These are phyloP conservation scores for Circinella minor DNA, from an alignment of 371 early-diverging fungal genomes.

Conservation along the genomic window DNA sequence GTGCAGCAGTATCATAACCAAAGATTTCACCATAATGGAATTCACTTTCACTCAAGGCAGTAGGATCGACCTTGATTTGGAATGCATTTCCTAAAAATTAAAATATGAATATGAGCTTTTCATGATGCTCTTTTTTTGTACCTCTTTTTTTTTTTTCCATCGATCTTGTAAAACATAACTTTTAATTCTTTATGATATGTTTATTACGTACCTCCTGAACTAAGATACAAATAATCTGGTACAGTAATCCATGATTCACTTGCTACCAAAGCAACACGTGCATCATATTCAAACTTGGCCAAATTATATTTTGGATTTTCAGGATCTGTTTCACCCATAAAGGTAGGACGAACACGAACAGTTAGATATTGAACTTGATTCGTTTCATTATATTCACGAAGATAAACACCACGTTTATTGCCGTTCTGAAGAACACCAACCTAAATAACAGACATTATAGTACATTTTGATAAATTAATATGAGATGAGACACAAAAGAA, in stretches of 20 bases:
- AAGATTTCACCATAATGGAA: constrained; percentile 82
- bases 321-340: constrained; percentile 72
- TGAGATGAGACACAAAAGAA: background rate
- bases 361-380: constrained; percentile 61
- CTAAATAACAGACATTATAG: constrained; percentile 13
- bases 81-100: constrained; percentile 61
- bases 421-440: constrained; percentile 37
- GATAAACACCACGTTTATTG: constrained; percentile 81
- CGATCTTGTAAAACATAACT: no score
- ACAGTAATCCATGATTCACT: constrained; percentile 80
- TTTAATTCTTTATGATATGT: background rate
- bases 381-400: constrained; percentile 82
- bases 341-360: constrained; percentile 73
- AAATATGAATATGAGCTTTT: no score
- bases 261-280: constrained; percentile 75
- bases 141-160: background rate
- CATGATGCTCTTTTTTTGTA: no score
- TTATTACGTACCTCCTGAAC: constrained; percentile 61
- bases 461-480: background rate
- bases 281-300: constrained; percentile 79
- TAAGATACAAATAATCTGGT: constrained; percentile 80
- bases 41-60: constrained; percentile 71
- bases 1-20: constrained; percentile 78
- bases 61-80: constrained; percentile 82
- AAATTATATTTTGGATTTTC: constrained; percentile 62